These are phyloP conservation scores for Aspergillus sp. DNA, from an alignment of 2,329 filamentous ascomycete species.

Conservation along the genomic window DNA sequence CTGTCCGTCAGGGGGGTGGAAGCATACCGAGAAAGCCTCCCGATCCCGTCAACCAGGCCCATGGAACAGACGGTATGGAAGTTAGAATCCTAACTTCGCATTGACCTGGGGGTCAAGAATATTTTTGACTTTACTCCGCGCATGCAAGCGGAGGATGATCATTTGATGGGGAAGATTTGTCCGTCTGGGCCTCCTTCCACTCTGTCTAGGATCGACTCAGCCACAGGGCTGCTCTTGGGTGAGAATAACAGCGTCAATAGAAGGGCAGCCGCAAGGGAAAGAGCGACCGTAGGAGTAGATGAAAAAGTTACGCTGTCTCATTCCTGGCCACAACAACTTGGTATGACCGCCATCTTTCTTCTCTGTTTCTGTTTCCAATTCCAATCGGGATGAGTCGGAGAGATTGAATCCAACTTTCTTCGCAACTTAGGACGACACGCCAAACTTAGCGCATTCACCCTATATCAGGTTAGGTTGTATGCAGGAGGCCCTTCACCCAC, in stretches of 20 bases:
- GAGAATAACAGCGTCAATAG: too few species aligned
- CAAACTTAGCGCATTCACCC: background rate
- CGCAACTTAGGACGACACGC: background rate
- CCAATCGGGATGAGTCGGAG: too few species aligned
- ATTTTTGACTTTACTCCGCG: background rate
- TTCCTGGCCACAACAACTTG: too few species aligned
- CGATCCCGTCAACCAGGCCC: constrained; percentile 9
- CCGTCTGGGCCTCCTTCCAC: background rate
- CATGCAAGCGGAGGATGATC: background rate
- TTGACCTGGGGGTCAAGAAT: background rate
- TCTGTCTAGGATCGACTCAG: too few species aligned
- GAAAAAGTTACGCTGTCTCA: background rate
- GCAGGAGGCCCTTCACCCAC: background rate
- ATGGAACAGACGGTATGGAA: background rate
- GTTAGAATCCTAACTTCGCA: background rate
- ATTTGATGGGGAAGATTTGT: background rate
- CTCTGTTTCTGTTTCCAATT: too few species aligned
- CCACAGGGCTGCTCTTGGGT: too few species aligned
- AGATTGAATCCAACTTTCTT: background rate
- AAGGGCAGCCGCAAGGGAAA: background rate
- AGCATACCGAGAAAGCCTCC: constrained; percentile 5
- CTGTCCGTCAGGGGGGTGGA: background rate
- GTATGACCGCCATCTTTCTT: too few species aligned
- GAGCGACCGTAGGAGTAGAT: background rate
- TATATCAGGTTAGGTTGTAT: background rate